Evolutionary conservation across 2,329 filamentous ascomycete species (phyloP).

Genomic region (Verticillium zaregamsianum): DNA sequence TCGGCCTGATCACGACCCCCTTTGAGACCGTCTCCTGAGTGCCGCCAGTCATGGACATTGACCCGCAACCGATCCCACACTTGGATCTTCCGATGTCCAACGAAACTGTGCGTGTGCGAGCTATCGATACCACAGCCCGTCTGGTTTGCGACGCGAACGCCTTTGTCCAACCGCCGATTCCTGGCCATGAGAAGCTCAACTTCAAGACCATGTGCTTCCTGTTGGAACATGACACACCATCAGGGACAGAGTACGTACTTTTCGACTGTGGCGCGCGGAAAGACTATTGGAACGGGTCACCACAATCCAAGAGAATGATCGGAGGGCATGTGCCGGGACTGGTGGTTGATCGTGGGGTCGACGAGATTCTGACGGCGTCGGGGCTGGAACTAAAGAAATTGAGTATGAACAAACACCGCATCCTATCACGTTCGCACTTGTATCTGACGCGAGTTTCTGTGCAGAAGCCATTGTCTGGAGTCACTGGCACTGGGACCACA

Average conservation of each 20-base stretch:
- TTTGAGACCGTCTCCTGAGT: too few relatives aligned
- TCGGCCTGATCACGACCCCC: too few relatives aligned
- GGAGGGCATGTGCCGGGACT: conserved; percentile 6
- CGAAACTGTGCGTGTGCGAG: conserved; percentile 9
- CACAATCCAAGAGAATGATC: neutral
- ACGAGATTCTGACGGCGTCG: conserved; percentile 10
- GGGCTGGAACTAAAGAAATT: conserved; percentile 8
- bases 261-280: conserved; percentile 13
- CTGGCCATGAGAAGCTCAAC: conserved; percentile 14
- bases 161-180: conserved; percentile 10
- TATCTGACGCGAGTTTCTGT: neutral
- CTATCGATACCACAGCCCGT: conserved; percentile 11
- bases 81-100: neutral
- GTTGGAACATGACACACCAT: conserved; percentile 2
- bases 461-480: conserved; percentile 21
- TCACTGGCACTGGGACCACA: conserved; percentile 24
- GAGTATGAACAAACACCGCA: neutral
- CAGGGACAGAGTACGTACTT: conserved; percentile 5
- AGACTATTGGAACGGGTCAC: conserved; percentile 13
- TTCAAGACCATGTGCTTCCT: conserved; percentile 13
- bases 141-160: conserved; percentile 9
- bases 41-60: too few relatives aligned
- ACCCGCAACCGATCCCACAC: too few relatives aligned
- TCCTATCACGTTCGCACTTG: too few relatives aligned
- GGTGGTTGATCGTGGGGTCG: conserved; percentile 9